phyloP scores from a whole-genome alignment of 805 yeast species.

The Cyberlindnera lachancei region DNA sequence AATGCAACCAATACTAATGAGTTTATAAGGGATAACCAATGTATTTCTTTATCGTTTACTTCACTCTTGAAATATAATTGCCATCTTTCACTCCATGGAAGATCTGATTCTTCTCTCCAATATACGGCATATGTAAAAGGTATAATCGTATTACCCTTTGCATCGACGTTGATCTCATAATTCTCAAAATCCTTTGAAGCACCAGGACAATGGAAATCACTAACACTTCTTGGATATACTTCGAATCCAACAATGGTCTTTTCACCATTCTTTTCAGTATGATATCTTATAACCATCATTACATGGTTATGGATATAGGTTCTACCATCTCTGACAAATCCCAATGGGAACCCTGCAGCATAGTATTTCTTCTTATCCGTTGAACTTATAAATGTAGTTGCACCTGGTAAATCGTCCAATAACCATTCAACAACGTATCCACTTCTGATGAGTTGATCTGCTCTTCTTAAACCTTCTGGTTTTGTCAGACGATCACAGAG shows the following conservation, averaged over 20 bases:
- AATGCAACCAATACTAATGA: conserved; percentile 58
- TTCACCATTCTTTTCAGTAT: conserved; percentile 36
- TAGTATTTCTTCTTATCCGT: conserved; percentile 60
- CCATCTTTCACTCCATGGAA: conserved; percentile 69
- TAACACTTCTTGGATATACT: conserved; percentile 78
- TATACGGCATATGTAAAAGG: conserved; percentile 82
- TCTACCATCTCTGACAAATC: conserved; percentile 54
- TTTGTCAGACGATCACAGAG: conserved; percentile 60
- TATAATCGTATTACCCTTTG: conserved; percentile 35
- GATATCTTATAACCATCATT: conserved; percentile 71
- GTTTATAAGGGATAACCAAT: conserved; percentile 72
- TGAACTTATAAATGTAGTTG: conserved; percentile 67
- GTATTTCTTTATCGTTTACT: conserved; percentile 44
- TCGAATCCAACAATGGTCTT: conserved; percentile 81
- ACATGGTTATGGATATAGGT: conserved; percentile 72
- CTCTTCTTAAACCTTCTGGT: conserved; percentile 44
- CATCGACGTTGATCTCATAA: conserved; percentile 41
- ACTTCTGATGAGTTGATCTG: conserved; percentile 52
- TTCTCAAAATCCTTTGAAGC: conserved; percentile 53
- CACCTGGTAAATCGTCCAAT: conserved; percentile 79
- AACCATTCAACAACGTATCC: conserved; percentile 81
- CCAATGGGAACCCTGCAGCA: conserved; percentile 82
- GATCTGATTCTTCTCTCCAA: conserved; percentile 74
- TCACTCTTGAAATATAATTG: conserved; percentile 57
- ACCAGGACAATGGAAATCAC: conserved; percentile 66